Conservation (phyloP, 768 basidiomycete genomes). For the Phaeolepiota aurea region DNA sequence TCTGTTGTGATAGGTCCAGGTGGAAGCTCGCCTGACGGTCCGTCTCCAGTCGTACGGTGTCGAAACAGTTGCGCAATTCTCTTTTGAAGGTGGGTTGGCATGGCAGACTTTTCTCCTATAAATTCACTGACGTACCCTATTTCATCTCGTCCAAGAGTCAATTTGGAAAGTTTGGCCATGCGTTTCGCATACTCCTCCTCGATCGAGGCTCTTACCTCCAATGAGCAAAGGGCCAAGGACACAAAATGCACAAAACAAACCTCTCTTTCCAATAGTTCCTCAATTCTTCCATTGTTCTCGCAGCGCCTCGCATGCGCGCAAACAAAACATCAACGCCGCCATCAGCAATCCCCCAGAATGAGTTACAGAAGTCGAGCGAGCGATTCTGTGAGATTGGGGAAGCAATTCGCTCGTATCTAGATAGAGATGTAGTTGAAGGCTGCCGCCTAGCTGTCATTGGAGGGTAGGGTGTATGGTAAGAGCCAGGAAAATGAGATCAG, state of each 20-base stretch:
- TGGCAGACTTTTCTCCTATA: no score
- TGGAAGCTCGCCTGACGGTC: constrained; percentile 76
- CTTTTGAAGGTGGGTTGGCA: constrained; percentile 27
- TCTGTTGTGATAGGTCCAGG: constrained; percentile 60
- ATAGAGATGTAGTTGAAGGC: constrained; percentile 74
- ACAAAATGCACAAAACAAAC: constrained; percentile 32
- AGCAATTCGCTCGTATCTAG: constrained; percentile 53
- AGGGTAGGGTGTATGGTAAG: constrained; percentile 4
- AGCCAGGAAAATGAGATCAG: constrained; percentile 3
- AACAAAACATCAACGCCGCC: constrained; percentile 87
- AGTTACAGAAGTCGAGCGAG: constrained; percentile 88
- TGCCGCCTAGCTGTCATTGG: constrained; percentile 69
- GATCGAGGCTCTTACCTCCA: constrained; percentile 59
- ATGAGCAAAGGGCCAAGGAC: not conserved
- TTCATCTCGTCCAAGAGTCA: constrained; percentile 77
- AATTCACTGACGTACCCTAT: constrained; percentile 67
- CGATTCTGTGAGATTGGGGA: constrained; percentile 40
- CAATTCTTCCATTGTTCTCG: constrained; percentile 84
- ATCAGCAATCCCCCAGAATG: constrained; percentile 89
- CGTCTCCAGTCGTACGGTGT: constrained; percentile 75
- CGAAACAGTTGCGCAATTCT: constrained; percentile 73
- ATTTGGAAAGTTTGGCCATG: constrained; percentile 70
- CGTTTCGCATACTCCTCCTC: constrained; percentile 95
- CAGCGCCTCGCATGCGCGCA: constrained; percentile 80
- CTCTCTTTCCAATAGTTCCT: constrained; percentile 89